A percentile compares a stretch with the other conserved stretches of the same genome.
These are phyloP conservation scores for Colletotrichum sp. DNA, from an alignment of 2,329 filamentous ascomycete genomes.

Conservation along the genomic window DNA sequence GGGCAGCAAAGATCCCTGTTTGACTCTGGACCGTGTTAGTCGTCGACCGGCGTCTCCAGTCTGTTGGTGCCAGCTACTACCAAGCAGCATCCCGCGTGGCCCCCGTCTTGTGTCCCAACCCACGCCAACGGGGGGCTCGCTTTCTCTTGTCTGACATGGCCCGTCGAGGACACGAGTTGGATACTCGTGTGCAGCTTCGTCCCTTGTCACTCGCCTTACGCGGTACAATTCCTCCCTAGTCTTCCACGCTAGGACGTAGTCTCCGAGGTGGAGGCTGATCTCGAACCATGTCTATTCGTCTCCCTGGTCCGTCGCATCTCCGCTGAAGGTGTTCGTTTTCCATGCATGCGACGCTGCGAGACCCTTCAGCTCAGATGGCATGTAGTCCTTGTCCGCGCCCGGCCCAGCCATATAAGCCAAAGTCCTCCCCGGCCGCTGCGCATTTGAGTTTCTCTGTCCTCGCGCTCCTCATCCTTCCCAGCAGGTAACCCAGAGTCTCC, in stretches of 20 bases:
- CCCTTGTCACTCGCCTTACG: constrained; percentile 2
- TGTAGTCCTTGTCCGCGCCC: neutral
- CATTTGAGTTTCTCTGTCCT: neutral
- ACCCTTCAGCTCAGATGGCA: constrained; percentile 7
- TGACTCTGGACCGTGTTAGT: neutral
- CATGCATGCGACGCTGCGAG: neutral
- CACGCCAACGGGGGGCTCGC: neutral
- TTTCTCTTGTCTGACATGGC: neutral
- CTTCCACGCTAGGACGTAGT: constrained; percentile 1
- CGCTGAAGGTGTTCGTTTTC: neutral
- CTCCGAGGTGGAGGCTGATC: constrained; percentile 15
- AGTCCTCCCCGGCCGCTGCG: neutral
- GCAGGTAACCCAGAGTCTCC: neutral
- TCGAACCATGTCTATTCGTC: constrained; percentile 11
- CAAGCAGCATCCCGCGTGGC: neutral
- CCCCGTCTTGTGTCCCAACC: neutral
- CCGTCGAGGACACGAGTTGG: neutral
- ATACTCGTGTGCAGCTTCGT: neutral
- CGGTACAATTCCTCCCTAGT: neutral
- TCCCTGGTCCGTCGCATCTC: constrained; percentile 19
- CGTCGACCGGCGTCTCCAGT: neutral
- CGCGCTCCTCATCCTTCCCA: neutral
- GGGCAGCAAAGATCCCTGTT: constrained; percentile 2
- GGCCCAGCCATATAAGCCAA: constrained; percentile 5
- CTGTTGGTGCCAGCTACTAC: neutral